Percentiles rank a stretch among this genome's conserved stretches.
Conservation (phyloP, 371 early-diverging fungal species). For the Lichtheimia ramosa region DNA sequence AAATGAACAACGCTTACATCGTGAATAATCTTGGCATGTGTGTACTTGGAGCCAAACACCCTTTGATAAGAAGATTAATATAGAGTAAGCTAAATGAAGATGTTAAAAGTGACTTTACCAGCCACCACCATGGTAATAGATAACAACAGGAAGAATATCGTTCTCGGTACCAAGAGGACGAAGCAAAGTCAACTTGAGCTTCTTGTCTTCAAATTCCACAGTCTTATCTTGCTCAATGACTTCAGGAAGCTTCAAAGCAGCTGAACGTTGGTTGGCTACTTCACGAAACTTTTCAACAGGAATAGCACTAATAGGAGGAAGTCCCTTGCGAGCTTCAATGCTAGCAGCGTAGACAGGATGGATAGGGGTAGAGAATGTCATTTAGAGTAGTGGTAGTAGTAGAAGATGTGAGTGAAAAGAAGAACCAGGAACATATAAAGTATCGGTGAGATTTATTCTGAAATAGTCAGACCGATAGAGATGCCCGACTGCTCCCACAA, state of each 20-base stretch:
- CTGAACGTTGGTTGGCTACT: background rate
- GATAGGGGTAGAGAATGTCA: slow-evolving; percentile 3
- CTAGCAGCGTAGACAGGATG: slow-evolving; percentile 13
- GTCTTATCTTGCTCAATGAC: slow-evolving; percentile 7
- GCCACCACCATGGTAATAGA: slow-evolving; percentile 18
- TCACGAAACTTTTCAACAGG: slow-evolving; percentile 4
- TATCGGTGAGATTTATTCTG: too few relatives aligned
- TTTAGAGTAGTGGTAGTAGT: too few relatives aligned
- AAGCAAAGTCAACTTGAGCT: slow-evolving; percentile 1
- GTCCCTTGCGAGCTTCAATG: slow-evolving; percentile 3
- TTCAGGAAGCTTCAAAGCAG: background rate
- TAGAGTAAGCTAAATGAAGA: too few relatives aligned
- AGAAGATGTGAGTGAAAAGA: too few relatives aligned
- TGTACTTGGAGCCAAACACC: slow-evolving; percentile 18
- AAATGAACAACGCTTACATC: slow-evolving; percentile 13
- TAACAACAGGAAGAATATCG: slow-evolving; percentile 13
- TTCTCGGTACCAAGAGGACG: slow-evolving; percentile 19
- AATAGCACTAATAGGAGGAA: background rate
- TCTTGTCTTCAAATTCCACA: background rate
- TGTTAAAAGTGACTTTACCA: too few relatives aligned
- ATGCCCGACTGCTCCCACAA: too few relatives aligned
- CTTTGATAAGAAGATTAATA: too few relatives aligned
- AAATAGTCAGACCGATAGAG: too few relatives aligned
- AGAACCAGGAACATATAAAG: too few relatives aligned
- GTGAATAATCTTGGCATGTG: slow-evolving; percentile 14